A percentile compares a stretch with the other conserved stretches of the same genome.
phyloP scores from a whole-genome alignment of 2,329 filamentous ascomycete genomes.

The Sclerotinia trifoliorum region DNA sequence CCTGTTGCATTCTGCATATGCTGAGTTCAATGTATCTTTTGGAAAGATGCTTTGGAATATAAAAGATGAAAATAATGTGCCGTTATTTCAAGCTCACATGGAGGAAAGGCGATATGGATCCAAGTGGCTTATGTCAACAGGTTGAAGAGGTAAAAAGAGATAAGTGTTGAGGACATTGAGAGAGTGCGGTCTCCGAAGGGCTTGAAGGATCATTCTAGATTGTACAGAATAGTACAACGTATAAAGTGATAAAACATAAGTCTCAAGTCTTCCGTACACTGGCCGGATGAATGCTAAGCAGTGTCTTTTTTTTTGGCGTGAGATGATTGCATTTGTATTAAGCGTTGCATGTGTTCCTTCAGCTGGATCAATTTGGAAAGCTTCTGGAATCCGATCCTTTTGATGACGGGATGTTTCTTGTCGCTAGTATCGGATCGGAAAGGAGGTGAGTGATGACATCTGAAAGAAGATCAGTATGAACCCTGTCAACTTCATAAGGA shows the following conservation, averaged over 20 bases:
- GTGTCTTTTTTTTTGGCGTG: neutral
- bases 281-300: neutral
- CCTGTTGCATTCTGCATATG: neutral
- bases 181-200: neutral
- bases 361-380: neutral
- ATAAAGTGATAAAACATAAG: neutral
- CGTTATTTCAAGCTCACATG: neutral
- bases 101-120: neutral
- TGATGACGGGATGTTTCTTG: neutral
- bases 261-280: neutral
- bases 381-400: neutral
- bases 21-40: neutral
- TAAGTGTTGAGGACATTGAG: neutral
- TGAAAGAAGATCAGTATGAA: neutral
- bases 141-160: neutral
- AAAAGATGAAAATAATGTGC: neutral
- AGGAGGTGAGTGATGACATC: constrained; percentile 7
- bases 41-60: too few relatives aligned
- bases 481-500: neutral
- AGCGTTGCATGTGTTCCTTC: neutral
- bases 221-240: neutral
- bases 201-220: neutral
- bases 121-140: neutral
- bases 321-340: neutral
- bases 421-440: constrained; percentile 8